Evolutionary conservation across 2,329 filamentous ascomycete genomes (phyloP).

Genomic region (Talaromyces rugulosus): DNA sequence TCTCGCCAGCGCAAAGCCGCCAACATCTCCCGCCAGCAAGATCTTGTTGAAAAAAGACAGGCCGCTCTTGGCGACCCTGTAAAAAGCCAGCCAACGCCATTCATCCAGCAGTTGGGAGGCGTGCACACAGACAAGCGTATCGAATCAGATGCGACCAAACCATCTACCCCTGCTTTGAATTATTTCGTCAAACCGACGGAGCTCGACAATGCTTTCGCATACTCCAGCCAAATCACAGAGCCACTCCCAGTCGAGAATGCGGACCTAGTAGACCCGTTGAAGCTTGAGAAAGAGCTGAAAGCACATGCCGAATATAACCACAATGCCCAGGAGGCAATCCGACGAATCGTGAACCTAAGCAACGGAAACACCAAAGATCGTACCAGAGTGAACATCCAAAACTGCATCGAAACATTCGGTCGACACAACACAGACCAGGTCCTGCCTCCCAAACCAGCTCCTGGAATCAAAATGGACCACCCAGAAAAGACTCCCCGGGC

Average conservation of each 20-base stretch:
- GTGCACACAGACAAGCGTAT: conserved; percentile 34
- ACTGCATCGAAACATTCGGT: conserved; percentile 83
- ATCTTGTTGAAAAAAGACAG: conserved; percentile 62
- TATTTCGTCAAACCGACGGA: conserved; percentile 68
- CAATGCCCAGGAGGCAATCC: conserved; percentile 70
- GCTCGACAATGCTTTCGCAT: conserved; percentile 61
- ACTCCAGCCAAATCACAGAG: conserved; percentile 61
- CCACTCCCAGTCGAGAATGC: conserved; percentile 29
- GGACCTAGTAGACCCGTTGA: conserved; percentile 33
- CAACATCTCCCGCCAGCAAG: conserved; percentile 70
- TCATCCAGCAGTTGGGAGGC: conserved; percentile 73
- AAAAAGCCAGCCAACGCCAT: conserved; percentile 72
- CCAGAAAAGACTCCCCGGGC: conserved; percentile 58
- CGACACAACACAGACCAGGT: conserved; percentile 78
- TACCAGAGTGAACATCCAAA: conserved; percentile 74
- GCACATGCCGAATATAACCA: conserved; percentile 55
- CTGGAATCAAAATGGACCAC: conserved; percentile 39
- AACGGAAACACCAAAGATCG: conserved; percentile 76
- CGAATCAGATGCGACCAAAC: conserved; percentile 16
- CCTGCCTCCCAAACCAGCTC: conserved; percentile 58
- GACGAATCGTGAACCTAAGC: conserved; percentile 71
- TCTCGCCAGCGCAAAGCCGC: conserved; percentile 78
- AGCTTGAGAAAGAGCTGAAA: conserved; percentile 32
- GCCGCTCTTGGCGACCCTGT: conserved; percentile 71
- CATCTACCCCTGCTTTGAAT: conserved; percentile 52